Conservation (phyloP, 1,284 basidiomycete species). For the Phaffia rhodozyma region DNA sequence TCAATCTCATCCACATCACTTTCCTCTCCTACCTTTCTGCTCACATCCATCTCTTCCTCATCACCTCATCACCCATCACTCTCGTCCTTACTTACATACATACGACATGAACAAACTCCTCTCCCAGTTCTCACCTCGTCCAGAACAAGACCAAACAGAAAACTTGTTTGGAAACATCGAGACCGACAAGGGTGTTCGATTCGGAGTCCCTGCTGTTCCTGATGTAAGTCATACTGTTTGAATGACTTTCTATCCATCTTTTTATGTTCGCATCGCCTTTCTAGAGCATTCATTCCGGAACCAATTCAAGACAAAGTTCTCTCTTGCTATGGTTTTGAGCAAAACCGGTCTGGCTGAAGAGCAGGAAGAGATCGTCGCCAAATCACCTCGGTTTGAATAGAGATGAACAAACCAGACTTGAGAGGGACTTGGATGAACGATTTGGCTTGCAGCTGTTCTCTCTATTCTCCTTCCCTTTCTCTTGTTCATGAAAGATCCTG, state of each 20-base stretch:
- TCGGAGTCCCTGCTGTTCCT: slow-evolving; percentile 54
- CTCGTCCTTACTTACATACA: not conserved
- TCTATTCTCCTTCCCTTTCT: not conserved
- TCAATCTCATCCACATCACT: not conserved
- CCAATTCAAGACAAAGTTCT: not conserved
- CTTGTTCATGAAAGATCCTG: not conserved
- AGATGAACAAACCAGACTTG: no score
- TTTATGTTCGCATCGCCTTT: not conserved
- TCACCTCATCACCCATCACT: not conserved
- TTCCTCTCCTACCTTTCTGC: not conserved
- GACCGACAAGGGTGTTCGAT: slow-evolving; percentile 51
- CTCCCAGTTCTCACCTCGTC: slow-evolving; percentile 8
- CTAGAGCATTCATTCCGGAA: no score
- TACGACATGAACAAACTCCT: slow-evolving; percentile 13
- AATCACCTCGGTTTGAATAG: not conserved
- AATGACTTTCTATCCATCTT: not conserved
- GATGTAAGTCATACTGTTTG: slow-evolving; percentile 47
- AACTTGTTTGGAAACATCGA: slow-evolving; percentile 35
- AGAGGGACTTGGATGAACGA: not conserved
- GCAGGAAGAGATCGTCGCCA: not conserved
- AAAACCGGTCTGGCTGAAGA: not conserved
- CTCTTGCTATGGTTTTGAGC: no score
- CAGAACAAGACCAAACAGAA: not conserved
- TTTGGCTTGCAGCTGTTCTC: not conserved
- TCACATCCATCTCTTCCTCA: not conserved